phyloP scores from a whole-genome alignment of 2,329 filamentous ascomycete species.

The Cordyceps pruinosa region DNA sequence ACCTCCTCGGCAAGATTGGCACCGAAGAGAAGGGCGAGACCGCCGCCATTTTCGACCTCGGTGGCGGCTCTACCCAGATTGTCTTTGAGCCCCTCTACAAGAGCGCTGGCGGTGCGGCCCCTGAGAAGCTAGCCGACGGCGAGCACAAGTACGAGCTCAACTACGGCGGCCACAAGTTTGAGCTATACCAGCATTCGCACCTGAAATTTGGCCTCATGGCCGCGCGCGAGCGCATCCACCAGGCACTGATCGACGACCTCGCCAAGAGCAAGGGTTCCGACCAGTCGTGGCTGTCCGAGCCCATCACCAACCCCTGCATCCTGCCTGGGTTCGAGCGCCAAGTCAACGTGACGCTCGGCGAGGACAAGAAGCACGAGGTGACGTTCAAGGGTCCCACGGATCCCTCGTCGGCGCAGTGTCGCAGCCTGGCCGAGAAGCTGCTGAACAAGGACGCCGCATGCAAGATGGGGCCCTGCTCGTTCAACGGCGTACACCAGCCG shows the following conservation, averaged over 20 bases:
- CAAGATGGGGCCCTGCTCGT: slow-evolving; percentile 84
- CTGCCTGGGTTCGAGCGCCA: slow-evolving; percentile 69
- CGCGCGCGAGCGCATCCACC: slow-evolving; percentile 81
- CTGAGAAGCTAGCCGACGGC: slow-evolving; percentile 74
- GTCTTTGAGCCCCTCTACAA: slow-evolving; percentile 96
- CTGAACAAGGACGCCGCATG: slow-evolving; percentile 81
- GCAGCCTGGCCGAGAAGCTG: slow-evolving; percentile 81
- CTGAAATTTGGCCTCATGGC: slow-evolving; percentile 95
- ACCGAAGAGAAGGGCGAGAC: slow-evolving; percentile 84
- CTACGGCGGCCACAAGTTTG: slow-evolving; percentile 86
- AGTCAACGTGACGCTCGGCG: slow-evolving; percentile 62
- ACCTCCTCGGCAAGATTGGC: slow-evolving; percentile 95
- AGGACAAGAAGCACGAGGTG: slow-evolving; percentile 58
- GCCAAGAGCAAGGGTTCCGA: slow-evolving; percentile 55
- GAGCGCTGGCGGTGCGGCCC: slow-evolving; percentile 69
- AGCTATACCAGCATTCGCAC: slow-evolving; percentile 96
- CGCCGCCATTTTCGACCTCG: slow-evolving; percentile 91
- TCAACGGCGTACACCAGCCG: slow-evolving; percentile 95
- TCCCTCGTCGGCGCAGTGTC: slow-evolving; percentile 77
- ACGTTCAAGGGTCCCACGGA: slow-evolving; percentile 82
- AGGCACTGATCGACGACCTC: slow-evolving; percentile 64
- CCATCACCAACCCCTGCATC: slow-evolving; percentile 80
- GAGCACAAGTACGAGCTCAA: slow-evolving; percentile 92
- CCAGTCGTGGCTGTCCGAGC: slow-evolving; percentile 60
- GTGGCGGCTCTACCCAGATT: slow-evolving; percentile 95